These are phyloP conservation scores for Mycena venus DNA, from an alignment of 768 basidiomycete species.

Conservation along the genomic window DNA sequence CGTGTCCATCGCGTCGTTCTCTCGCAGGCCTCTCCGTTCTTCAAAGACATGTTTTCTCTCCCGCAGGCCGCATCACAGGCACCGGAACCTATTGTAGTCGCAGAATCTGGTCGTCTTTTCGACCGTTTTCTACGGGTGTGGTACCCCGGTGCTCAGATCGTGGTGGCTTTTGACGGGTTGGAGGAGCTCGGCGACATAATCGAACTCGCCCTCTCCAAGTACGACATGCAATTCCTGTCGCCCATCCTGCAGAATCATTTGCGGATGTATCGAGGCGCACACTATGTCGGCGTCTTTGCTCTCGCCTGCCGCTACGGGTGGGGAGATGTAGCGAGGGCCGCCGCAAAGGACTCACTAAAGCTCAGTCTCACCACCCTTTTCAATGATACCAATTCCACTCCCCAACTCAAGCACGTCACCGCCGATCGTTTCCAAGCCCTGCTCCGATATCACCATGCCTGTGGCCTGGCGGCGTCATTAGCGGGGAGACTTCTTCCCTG, in stretches of 20 bases:
- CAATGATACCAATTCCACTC: not conserved
- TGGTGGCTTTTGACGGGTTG: not conserved
- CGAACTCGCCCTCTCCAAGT: not conserved
- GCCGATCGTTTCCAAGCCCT: not conserved
- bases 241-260: not conserved
- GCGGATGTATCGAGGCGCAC: not conserved
- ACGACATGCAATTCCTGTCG: not conserved
- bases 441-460: not conserved
- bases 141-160: not conserved
- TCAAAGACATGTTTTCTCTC: constrained; percentile 40
- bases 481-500: not conserved
- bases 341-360: not conserved
- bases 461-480: not conserved
- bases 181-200: not conserved
- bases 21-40: constrained; percentile 35
- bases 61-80: constrained; percentile 25
- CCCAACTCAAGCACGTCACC: not conserved
- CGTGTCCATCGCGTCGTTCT: constrained; percentile 38
- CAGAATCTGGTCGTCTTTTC: not conserved
- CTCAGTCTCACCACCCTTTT: not conserved
- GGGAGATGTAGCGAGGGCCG: not conserved
- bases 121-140: not conserved
- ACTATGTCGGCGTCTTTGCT: not conserved
- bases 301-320: not conserved
- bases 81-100: not conserved